Percentiles rank a stretch among this genome's conserved stretches.
These are phyloP conservation scores for Neostapfia colusana DNA, from an alignment of 176 grass and related monocot genomes.

Conservation along the genomic window DNA sequence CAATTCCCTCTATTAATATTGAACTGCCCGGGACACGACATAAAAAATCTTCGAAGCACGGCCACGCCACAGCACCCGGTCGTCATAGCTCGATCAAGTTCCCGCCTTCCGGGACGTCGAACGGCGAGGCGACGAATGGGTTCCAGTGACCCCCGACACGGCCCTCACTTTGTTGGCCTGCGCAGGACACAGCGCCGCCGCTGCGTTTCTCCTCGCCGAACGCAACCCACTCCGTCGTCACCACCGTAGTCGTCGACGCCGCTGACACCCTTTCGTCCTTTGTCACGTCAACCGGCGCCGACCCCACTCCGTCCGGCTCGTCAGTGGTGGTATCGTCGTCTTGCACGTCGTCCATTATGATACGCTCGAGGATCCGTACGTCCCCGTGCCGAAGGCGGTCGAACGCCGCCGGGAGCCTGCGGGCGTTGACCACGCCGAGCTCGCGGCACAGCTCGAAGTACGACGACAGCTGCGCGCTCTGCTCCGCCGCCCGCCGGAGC, in stretches of 20 bases:
- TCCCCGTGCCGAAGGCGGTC: constrained; percentile 31
- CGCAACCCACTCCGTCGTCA: constrained; percentile 11
- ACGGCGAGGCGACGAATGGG: constrained; percentile 5
- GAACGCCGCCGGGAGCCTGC: constrained; percentile 39
- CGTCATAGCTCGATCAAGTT: constrained; percentile 23
- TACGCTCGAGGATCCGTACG: constrained; percentile 36
- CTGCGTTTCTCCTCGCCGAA: neutral
- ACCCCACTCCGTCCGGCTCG: neutral
- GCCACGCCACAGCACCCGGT: neutral
- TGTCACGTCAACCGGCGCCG: neutral
- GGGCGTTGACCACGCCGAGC: constrained; percentile 56
- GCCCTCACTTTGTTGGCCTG: neutral
- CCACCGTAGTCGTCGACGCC: neutral
- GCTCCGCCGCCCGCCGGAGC: constrained; percentile 38
- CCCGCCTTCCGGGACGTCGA: constrained; percentile 1
- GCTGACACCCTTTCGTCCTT: neutral
- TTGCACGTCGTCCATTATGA: constrained; percentile 15
- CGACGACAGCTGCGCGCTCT: constrained; percentile 37
- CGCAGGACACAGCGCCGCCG: neutral
- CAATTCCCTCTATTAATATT: neutral
- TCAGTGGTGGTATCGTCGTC: neutral
- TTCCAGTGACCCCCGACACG: constrained; percentile 10
- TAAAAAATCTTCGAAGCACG: neutral
- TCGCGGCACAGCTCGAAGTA: constrained; percentile 53
- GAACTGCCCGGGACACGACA: too few species aligned